Base-by-base conservation (phyloP, 2,329 filamentous ascomycete genomes). In the Colletotrichum coccodes region DNA sequence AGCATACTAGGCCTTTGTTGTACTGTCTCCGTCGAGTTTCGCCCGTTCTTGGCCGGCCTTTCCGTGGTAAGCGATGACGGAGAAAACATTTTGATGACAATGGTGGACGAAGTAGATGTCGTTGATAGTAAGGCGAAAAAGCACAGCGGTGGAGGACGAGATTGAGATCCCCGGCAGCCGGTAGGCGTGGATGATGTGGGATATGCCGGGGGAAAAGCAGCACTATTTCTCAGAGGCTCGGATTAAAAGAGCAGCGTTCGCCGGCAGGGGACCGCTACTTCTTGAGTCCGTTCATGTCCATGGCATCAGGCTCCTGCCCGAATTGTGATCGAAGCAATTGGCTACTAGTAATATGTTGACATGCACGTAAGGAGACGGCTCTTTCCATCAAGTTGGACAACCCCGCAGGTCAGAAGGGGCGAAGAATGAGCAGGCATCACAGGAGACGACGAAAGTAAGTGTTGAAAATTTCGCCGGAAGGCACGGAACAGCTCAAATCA, bases 1-100 rank as follows among this genome's bases (percentile, higher is more conserved):
- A 53, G 49, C 49, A 59, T 59, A 46, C 42, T 36, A 46, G 56
- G 56, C 40, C 30, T 34, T 47, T 59, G 40, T 18, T 59, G 56
- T 11, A 59, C 56, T 36, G 56, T 59, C 40, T 59, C 56, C 8
- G 56, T 59, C 11, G 56, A 59, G n/a, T 59, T 46, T 26, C 56
- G 40, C n/a, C 40, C 28, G 30, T 47, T 59, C 21, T 36, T 47
- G 21, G 56, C n/a, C n/a, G 40, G 56, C 9, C 30, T 53, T 36
- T 59, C 56, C 8, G 42, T 59, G 28, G 14, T 47, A 46, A 36
- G 16, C 14, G 40, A 59, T 23, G 56, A 30, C 2, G 42, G 16
- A 9, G n/a, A 28, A 59, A 23, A 23, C 42, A 59, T 46, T 36
- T 4, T 46, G n/a, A 18, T 23, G 21, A 59, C 7, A 5, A 23